phyloP scores from a whole-genome alignment of 2,329 filamentous ascomycete species.

The Aspergillus fijiensis region DNA sequence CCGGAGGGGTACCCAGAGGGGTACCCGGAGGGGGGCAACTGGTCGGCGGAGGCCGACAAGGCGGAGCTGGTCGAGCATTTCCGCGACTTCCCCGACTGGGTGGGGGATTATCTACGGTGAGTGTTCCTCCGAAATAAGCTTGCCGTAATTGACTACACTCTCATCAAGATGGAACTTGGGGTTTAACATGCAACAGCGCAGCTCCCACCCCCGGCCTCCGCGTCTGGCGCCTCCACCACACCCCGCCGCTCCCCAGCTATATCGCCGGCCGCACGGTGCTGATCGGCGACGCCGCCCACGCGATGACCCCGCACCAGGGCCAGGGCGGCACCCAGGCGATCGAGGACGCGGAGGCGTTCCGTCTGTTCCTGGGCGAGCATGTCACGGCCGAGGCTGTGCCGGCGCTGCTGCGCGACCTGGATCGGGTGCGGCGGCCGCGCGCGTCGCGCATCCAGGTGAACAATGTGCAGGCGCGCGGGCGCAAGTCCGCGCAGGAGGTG shows the following conservation, averaged over 20 bases:
- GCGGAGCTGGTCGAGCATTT: conserved; percentile 1
- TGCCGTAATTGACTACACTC: too few relatives aligned
- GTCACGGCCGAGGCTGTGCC: background rate
- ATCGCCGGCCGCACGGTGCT: conserved; percentile 20
- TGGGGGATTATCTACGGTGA: background rate
- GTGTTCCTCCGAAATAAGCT: background rate
- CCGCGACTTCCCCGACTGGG: background rate
- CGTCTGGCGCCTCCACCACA: conserved; percentile 13
- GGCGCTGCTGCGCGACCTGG: conserved; percentile 8
- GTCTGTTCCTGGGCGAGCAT: conserved; percentile 1
- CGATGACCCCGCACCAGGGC: conserved; percentile 25
- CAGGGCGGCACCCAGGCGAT: conserved; percentile 15
- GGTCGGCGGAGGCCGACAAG: background rate
- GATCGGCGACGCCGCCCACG: conserved; percentile 25
- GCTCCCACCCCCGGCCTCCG: conserved; percentile 7
- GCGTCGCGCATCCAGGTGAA: conserved; percentile 10
- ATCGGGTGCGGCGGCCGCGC: conserved; percentile 6
- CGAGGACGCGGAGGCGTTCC: conserved; percentile 15
- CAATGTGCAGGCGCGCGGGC: background rate
- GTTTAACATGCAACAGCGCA: background rate
- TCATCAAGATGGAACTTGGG: too few relatives aligned
- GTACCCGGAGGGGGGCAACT: background rate
- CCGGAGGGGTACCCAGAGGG: background rate
- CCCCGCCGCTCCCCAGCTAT: conserved; percentile 16
- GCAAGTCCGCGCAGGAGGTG: conserved; percentile 1